A percentile compares a stretch with the other conserved stretches of the same genome.
Conservation (phyloP, 768 basidiomycete genomes). For the Agaricus sinodeliciosus region DNA sequence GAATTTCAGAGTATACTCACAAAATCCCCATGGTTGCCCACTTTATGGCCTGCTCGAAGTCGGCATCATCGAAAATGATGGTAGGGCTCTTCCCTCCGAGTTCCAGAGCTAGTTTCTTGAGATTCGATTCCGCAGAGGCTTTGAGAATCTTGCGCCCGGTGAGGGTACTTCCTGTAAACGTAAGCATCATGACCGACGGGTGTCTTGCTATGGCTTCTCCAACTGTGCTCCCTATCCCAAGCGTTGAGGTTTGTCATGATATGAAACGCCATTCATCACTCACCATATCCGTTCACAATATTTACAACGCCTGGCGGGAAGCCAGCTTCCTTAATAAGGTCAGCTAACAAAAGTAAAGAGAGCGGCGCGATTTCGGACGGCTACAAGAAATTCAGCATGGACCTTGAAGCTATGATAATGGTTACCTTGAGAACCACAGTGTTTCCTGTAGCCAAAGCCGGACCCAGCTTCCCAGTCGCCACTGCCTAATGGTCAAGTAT, state of each 20-base stretch:
- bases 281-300: slow-evolving; percentile 60
- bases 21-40: slow-evolving; percentile 35
- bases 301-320: slow-evolving; percentile 79
- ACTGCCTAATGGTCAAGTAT: slow-evolving; percentile 26
- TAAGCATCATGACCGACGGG: slow-evolving; percentile 59
- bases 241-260: not conserved
- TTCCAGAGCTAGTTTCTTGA: slow-evolving; percentile 72
- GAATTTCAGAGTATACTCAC: not conserved
- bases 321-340: slow-evolving; percentile 60
- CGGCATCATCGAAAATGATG: slow-evolving; percentile 63
- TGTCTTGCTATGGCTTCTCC: slow-evolving; percentile 66
- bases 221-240: slow-evolving; percentile 34
- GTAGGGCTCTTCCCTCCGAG: slow-evolving; percentile 63
- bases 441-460: slow-evolving; percentile 75
- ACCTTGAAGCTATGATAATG: too few relatives aligned
- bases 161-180: slow-evolving; percentile 73
- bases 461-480: slow-evolving; percentile 65
- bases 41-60: slow-evolving; percentile 55
- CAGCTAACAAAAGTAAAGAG: slow-evolving; percentile 45
- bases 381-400: too few relatives aligned
- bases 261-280: not conserved
- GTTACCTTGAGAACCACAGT: slow-evolving; percentile 54
- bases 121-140: slow-evolving; percentile 63
- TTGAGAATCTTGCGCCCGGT: slow-evolving; percentile 67
- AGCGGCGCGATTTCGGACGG: slow-evolving; percentile 73